Percentiles rank a stretch among this genome's conserved stretches.
Conservation (phyloP, 495 filamentous ascomycete genomes). For the Viridothelium virens region DNA sequence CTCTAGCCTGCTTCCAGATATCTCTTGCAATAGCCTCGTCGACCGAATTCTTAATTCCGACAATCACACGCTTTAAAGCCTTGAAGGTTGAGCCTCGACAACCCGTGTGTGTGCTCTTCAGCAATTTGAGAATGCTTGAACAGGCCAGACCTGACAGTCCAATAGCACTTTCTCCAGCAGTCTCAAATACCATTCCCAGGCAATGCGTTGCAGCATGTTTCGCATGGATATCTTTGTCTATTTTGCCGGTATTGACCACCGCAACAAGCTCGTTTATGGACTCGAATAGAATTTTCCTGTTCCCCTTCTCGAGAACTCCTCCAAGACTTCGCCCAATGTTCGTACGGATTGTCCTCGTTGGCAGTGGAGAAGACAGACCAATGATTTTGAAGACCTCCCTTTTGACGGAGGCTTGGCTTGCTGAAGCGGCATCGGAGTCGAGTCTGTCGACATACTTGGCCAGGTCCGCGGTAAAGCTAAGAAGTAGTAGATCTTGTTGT, state of each 20-base stretch:
- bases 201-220: constrained; percentile 87
- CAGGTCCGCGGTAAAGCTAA: constrained; percentile 80
- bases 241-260: constrained; percentile 62
- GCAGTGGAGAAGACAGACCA: constrained; percentile 71
- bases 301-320: constrained; percentile 76
- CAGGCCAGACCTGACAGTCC: constrained; percentile 68
- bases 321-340: constrained; percentile 78
- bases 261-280: constrained; percentile 80
- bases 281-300: constrained; percentile 87
- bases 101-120: constrained; percentile 77
- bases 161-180: constrained; percentile 89
- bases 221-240: constrained; percentile 68
- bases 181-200: constrained; percentile 78
- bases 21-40: constrained; percentile 84
- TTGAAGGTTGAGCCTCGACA: constrained; percentile 75
- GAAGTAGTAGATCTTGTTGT: constrained; percentile 88
- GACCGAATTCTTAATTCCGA: constrained; percentile 62
- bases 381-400: constrained; percentile 87
- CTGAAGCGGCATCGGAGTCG: constrained; percentile 66
- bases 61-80: constrained; percentile 65
- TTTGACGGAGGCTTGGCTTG: constrained; percentile 81
- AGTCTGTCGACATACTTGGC: constrained; percentile 71
- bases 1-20: constrained; percentile 85
- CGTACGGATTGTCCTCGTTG: constrained; percentile 83
- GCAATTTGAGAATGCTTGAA: constrained; percentile 61